Percentiles rank a stretch among this genome's conserved stretches.
Evolutionary conservation across 2,329 filamentous ascomycete species (phyloP).

Genomic region (Alternaria alternata): DNA sequence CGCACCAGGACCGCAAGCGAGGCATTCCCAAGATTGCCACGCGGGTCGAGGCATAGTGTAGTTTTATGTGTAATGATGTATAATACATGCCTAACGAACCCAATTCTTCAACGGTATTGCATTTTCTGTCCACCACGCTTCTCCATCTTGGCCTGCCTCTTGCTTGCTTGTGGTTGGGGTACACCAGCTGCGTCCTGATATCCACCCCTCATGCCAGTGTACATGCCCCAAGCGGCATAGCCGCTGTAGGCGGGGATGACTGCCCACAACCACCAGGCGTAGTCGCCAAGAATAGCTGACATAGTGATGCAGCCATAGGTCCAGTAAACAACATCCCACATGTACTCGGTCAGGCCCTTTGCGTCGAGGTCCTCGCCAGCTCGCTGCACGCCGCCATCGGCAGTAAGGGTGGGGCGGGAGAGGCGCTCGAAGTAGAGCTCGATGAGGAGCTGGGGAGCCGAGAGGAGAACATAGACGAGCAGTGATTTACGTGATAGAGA

Average conservation of each 20-base stretch:
- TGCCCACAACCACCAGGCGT: slow-evolving; percentile 72
- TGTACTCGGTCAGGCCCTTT: slow-evolving; percentile 90
- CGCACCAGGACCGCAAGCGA: slow-evolving; percentile 69
- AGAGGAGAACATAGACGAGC: slow-evolving; percentile 75
- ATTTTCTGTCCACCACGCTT: slow-evolving; percentile 61
- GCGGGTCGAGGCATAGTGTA: slow-evolving; percentile 57
- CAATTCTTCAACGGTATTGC: slow-evolving; percentile 53
- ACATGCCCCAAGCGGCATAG: slow-evolving; percentile 57
- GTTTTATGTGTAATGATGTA: slow-evolving; percentile 7
- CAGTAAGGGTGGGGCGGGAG: slow-evolving; percentile 77
- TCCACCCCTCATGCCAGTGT: slow-evolving; percentile 54
- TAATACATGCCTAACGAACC: background rate
- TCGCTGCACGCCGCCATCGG: slow-evolving; percentile 68
- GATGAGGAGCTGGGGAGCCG: slow-evolving; percentile 77
- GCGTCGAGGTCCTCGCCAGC: slow-evolving; percentile 89
- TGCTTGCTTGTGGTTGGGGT: slow-evolving; percentile 51
- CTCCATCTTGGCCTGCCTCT: slow-evolving; percentile 61
- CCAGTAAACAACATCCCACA: slow-evolving; percentile 97
- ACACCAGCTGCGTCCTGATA: slow-evolving; percentile 53
- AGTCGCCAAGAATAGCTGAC: slow-evolving; percentile 82
- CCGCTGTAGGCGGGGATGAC: slow-evolving; percentile 58
- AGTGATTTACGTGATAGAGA: slow-evolving; percentile 62
- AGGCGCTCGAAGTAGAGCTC: slow-evolving; percentile 86
- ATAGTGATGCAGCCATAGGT: slow-evolving; percentile 80
- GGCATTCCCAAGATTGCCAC: slow-evolving; percentile 70